Evolutionary conservation across 768 basidiomycete genomes (phyloP).

Genomic region (Amyloporia xantha): DNA sequence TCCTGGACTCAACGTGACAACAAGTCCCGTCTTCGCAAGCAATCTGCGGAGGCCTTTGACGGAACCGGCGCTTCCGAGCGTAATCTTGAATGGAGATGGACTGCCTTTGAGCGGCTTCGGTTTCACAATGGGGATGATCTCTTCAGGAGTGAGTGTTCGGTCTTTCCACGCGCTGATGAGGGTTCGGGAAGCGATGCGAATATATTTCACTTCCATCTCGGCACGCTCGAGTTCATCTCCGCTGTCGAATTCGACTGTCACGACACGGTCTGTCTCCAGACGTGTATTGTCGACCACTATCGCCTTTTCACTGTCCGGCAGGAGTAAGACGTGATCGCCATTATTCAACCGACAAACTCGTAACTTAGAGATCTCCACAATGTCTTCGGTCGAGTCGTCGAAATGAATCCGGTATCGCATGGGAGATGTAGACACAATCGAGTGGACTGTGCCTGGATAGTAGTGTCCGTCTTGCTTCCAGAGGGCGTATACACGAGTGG

Average conservation of each 20-base stretch:
- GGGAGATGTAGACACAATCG: conserved; percentile 20
- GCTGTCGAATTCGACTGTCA: conserved; percentile 38
- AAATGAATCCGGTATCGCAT: conserved; percentile 48
- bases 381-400: conserved; percentile 51
- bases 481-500: conserved; percentile 63
- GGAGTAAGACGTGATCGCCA: conserved; percentile 52
- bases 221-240: conserved; percentile 20
- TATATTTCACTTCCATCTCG: conserved; percentile 29
- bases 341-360: conserved; percentile 42
- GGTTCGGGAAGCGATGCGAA: conserved; percentile 47
- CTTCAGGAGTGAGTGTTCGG: conserved; percentile 36
- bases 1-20: conserved; percentile 44
- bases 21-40: conserved; percentile 45
- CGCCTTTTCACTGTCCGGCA: conserved; percentile 17
- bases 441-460: conserved; percentile 52
- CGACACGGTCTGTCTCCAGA: conserved; percentile 14
- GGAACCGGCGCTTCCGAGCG: conserved; percentile 32
- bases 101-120: conserved; percentile 29
- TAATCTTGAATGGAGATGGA: conserved; percentile 44
- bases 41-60: conserved; percentile 22
- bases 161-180: conserved; percentile 48
- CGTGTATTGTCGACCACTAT: conserved; percentile 9
- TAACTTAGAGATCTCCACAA: conserved; percentile 45
- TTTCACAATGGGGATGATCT: conserved; percentile 36
- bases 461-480: conserved; percentile 58